A percentile compares a stretch with the other conserved stretches of the same genome.
Evolutionary conservation across 345 rosid genomes (phyloP).

Genomic region (Sapria himalayana): DNA sequence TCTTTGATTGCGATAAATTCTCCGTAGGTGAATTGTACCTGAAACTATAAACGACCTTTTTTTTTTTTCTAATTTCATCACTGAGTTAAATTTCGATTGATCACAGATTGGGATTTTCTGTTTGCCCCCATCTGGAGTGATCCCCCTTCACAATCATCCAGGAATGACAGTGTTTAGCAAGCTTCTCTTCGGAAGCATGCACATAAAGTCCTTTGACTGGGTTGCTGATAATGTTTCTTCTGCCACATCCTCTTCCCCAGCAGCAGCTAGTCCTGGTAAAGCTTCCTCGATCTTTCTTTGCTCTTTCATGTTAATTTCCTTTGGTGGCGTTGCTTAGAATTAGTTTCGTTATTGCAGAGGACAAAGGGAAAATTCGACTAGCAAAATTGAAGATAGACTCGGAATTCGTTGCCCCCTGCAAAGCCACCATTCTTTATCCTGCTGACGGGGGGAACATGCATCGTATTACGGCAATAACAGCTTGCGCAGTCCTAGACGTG

Average conservation of each 20-base stretch:
- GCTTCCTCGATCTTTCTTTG: not conserved
- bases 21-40: conserved; percentile 25
- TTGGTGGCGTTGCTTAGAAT: not conserved
- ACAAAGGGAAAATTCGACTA: conserved; percentile 25
- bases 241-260: conserved; percentile 17
- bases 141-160: conserved; percentile 95
- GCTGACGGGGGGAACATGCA: conserved; percentile 95
- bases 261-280: conserved; percentile 5
- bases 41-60: not conserved
- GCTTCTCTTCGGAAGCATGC: conserved; percentile 81
- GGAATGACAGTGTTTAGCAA: conserved; percentile 94
- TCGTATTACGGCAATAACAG: conserved; percentile 61
- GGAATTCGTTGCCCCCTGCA: conserved; percentile 51
- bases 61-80: not conserved
- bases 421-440: conserved; percentile 64
- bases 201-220: conserved; percentile 94
- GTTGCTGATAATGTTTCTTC: conserved; percentile 25
- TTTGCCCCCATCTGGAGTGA: conserved; percentile 66
- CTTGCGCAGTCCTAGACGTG: conserved; percentile 83
- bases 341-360: conserved; percentile 17
- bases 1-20: conserved; percentile 41
- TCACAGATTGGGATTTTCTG: conserved; percentile 83
- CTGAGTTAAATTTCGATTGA: too few relatives aligned
- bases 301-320: not conserved
- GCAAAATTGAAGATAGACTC: conserved; percentile 63